phyloP scores from a whole-genome alignment of 2,329 filamentous ascomycete genomes.

The Ophiocordyceps robertsii region DNA sequence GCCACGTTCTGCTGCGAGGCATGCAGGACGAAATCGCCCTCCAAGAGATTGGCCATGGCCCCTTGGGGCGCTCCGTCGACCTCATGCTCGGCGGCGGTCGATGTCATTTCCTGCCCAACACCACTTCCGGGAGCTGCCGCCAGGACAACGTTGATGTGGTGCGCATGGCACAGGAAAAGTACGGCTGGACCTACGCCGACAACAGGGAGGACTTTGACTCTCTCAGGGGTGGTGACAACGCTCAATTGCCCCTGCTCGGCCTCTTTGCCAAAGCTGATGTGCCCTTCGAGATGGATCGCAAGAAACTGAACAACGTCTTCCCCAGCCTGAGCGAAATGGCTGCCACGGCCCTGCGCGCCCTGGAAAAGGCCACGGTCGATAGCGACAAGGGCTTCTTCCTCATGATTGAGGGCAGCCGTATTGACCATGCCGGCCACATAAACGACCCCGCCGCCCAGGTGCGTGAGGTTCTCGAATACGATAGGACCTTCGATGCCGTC shows the following conservation, averaged over 20 bases:
- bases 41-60: conserved; percentile 81
- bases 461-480: conserved; percentile 89
- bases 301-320: conserved; percentile 63
- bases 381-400: conserved; percentile 92
- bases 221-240: conserved; percentile 51
- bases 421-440: conserved; percentile 84
- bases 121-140: conserved; percentile 68
- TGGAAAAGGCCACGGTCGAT: conserved; percentile 68
- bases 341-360: conserved; percentile 61
- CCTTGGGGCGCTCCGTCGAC: conserved; percentile 77
- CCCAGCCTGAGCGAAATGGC: conserved; percentile 90
- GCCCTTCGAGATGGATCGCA: conserved; percentile 86
- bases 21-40: conserved; percentile 87
- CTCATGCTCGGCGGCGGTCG: conserved; percentile 85
- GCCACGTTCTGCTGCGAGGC: conserved; percentile 65
- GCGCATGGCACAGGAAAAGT: conserved; percentile 56
- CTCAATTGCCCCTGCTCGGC: conserved; percentile 70
- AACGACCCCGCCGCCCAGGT: conserved; percentile 79
- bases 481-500: conserved; percentile 71
- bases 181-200: conserved; percentile 68
- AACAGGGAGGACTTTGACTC: conserved; percentile 63
- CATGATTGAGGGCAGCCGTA: conserved; percentile 94
- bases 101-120: conserved; percentile 85
- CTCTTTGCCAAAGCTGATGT: conserved; percentile 75
- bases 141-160: conserved; percentile 65